Base-by-base conservation (phyloP, 345 rosid genomes). In the Brassica napus region DNA sequence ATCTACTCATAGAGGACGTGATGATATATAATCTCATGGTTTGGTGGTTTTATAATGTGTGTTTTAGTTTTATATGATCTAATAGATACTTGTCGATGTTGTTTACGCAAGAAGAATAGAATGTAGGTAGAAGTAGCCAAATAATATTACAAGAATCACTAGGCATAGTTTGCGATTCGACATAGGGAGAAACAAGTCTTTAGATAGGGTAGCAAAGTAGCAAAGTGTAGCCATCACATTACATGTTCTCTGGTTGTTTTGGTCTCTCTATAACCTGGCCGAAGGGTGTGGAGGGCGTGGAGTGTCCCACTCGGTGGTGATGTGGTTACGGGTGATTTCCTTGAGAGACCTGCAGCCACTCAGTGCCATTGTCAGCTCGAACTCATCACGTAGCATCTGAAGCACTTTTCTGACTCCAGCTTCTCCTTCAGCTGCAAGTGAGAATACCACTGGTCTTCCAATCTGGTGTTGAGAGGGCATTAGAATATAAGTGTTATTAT, bases 321-420 rank as follows among this genome's bases (percentile, higher is more conserved):
- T 87, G 86, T 89, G 98, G 61, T 87, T 28, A 1, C 97, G 96
- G 42, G 91, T 89, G 75, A 92, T 94, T 85, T 94, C 98, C 78
- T 79, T 88, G 32, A 94, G 88, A 1, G 97, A 89, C 60, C 89
- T 84, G 84, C 98, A 94, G 0, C 98, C 97, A 71, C 93, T 87
- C 64, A 94, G 76, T 14, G 97, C 93, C 98, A 92, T 94, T 34
- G 97, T 90, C 63, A 94, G 86, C 87, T 94, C 97, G 2, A 94
- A 88, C 82, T 94, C 98, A 28, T 94, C 90, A 0, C 87, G 90
- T 42, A 94, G 84, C 98, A 94, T 92, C 60, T 90, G 84, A 6
- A 94, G 94, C 49, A 85, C 96, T 72, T 87, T 94, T 79, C 85
- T 75, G 1, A 94, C 86, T 11, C 98, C 98, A 32, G 83, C 86